These are phyloP conservation scores for Lyophyllum atratum DNA, from an alignment of 768 basidiomycete genomes.

Conservation along the genomic window DNA sequence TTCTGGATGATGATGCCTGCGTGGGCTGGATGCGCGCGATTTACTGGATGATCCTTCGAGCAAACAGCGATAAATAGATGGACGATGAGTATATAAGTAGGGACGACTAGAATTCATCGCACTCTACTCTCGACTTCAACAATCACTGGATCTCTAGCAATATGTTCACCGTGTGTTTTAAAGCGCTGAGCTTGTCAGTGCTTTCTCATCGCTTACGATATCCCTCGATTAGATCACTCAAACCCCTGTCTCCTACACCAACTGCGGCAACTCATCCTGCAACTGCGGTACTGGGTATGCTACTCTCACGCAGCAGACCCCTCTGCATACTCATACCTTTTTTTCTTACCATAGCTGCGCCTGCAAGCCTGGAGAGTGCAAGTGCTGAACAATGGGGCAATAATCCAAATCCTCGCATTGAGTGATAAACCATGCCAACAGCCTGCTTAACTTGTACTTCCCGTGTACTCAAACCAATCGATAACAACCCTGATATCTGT, in stretches of 20 bases:
- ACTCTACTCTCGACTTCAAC: background rate
- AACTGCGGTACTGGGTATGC: slow-evolving; percentile 50
- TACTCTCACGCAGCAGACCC: slow-evolving; percentile 8
- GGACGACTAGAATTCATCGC: background rate
- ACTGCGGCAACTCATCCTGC: slow-evolving; percentile 52
- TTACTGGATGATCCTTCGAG: too few species aligned
- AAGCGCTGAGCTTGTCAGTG: slow-evolving; percentile 3
- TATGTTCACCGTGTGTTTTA: slow-evolving; percentile 45
- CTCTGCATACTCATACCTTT: background rate
- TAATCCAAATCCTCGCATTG: too few species aligned
- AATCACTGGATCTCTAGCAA: background rate
- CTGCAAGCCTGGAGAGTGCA: slow-evolving; percentile 66
- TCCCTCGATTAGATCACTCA: slow-evolving; percentile 30
- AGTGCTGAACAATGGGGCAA: slow-evolving; percentile 54
- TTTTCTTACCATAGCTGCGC: slow-evolving; percentile 43
- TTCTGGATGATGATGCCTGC: too few species aligned
- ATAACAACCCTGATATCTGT: background rate
- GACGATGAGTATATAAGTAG: too few species aligned
- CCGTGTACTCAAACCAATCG: background rate
- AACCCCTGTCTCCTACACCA: slow-evolving; percentile 41
- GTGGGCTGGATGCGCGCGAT: too few species aligned
- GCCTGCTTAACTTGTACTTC: background rate
- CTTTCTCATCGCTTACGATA: background rate
- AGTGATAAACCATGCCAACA: too few species aligned
- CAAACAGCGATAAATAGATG: slow-evolving; percentile 20